phyloP scores from a whole-genome alignment of 192 early-diverging fungal genomes.

The Coemansia sp. region DNA sequence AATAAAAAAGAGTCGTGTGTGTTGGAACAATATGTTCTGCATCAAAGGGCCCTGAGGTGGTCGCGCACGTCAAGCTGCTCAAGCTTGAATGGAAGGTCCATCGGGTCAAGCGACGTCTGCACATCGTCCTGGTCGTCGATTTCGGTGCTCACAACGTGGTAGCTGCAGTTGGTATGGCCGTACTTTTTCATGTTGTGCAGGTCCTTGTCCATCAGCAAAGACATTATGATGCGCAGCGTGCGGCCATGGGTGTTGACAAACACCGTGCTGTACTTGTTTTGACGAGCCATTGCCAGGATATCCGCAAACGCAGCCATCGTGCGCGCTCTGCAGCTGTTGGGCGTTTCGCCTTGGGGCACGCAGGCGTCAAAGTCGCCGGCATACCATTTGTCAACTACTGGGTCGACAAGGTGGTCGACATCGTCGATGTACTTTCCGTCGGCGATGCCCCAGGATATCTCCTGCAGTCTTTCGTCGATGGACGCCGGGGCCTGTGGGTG shows the following conservation, averaged over 20 bases:
- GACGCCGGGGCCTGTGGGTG: not conserved
- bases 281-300: not conserved
- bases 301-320: not conserved
- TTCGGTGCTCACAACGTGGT: not conserved
- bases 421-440: not conserved
- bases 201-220: not conserved
- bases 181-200: not conserved
- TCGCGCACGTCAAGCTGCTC: not conserved
- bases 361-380: not conserved
- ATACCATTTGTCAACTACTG: not conserved
- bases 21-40: too few species aligned
- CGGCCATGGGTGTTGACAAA: not conserved
- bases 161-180: not conserved
- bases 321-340: not conserved
- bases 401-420: not conserved
- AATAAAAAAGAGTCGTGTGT: too few species aligned
- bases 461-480: not conserved
- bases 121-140: not conserved
- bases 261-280: not conserved
- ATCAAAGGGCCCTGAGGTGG: not conserved
- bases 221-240: not conserved
- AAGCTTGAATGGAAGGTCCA: constrained; percentile 32
- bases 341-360: not conserved
- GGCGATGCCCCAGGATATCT: constrained; percentile 1
- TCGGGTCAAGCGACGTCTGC: not conserved